Evolutionary conservation across 495 filamentous ascomycete species (phyloP).

Genomic region (Darksidea phi): DNA sequence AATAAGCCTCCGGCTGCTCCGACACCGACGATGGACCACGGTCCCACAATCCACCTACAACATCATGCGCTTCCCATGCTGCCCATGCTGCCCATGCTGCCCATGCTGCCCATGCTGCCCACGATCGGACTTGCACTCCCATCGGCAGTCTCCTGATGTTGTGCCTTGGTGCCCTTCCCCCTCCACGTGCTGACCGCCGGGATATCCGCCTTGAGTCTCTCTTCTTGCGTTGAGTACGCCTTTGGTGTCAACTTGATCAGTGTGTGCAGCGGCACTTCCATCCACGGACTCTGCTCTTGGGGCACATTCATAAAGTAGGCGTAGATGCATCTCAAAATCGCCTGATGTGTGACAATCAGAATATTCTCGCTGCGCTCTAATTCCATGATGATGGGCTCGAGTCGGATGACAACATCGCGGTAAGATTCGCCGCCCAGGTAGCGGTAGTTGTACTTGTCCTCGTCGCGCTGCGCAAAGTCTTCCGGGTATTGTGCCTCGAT

Average conservation of each 20-base stretch:
- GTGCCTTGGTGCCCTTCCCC: conserved; percentile 84
- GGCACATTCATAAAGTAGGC: conserved; percentile 97
- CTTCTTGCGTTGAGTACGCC: conserved; percentile 88
- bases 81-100: too few species aligned
- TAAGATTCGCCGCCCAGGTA: conserved; percentile 97
- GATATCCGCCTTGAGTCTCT: conserved; percentile 83
- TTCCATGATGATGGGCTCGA: conserved; percentile 99
- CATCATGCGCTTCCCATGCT: too few species aligned
- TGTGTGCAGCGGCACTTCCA: conserved; percentile 91
- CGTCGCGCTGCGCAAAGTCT: conserved; percentile 89
- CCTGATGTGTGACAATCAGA: conserved; percentile 96
- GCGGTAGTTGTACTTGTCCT: conserved; percentile 99
- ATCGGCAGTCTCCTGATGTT: conserved; percentile 53
- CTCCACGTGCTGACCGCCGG: conserved; percentile 93
- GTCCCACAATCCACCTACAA: too few species aligned
- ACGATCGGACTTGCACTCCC: not conserved
- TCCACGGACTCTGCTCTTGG: conserved; percentile 93
- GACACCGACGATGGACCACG: too few species aligned
- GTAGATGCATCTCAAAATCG: conserved; percentile 94
- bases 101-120: too few species aligned
- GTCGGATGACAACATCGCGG: conserved; percentile 93
- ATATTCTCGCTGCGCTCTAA: conserved; percentile 94
- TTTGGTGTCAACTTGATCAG: conserved; percentile 93
- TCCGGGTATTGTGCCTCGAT: conserved; percentile 88
- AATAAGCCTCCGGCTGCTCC: too few species aligned